These are phyloP conservation scores for Plasmodium falciparum DNA, from an alignment of 169 alveolate genomes.

Conservation along the genomic window DNA sequence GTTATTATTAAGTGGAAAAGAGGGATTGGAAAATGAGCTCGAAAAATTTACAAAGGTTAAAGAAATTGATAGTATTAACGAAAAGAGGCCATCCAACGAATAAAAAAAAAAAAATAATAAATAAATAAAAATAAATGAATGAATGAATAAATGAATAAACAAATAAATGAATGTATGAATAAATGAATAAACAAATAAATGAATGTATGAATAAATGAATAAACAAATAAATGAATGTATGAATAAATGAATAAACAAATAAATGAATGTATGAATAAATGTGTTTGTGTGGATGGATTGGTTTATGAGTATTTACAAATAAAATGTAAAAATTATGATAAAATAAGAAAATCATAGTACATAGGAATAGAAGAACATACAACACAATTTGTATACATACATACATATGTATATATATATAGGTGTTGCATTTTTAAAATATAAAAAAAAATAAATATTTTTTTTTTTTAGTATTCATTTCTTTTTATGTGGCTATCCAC, in stretches of 20 bases:
- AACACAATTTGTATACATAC: too few relatives aligned
- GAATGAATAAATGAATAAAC: not conserved
- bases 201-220: not conserved
- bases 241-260: not conserved
- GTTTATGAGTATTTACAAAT: too few relatives aligned
- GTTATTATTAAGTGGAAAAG: slow-evolving; percentile 91
- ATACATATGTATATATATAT: too few relatives aligned
- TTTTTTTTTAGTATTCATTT: too few relatives aligned
- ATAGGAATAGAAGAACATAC: too few relatives aligned
- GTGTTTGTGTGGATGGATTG: not conserved
- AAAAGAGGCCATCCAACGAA: slow-evolving; percentile 85
- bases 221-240: not conserved
- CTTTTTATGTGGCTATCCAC: too few relatives aligned
- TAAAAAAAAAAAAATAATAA: not conserved
- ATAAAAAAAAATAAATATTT: too few relatives aligned
- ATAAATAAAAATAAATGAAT: not conserved
- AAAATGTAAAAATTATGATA: too few relatives aligned
- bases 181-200: too few relatives aligned
- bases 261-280: not conserved
- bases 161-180: too few relatives aligned
- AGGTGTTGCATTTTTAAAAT: too few relatives aligned
- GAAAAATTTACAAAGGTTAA: slow-evolving; percentile 87
- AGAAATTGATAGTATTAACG: slow-evolving; percentile 88
- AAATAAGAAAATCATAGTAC: too few relatives aligned
- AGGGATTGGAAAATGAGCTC: slow-evolving; percentile 90